Conservation (phyloP, 2,329 filamentous ascomycete species). For the Conoideocrella luteorostrata region DNA sequence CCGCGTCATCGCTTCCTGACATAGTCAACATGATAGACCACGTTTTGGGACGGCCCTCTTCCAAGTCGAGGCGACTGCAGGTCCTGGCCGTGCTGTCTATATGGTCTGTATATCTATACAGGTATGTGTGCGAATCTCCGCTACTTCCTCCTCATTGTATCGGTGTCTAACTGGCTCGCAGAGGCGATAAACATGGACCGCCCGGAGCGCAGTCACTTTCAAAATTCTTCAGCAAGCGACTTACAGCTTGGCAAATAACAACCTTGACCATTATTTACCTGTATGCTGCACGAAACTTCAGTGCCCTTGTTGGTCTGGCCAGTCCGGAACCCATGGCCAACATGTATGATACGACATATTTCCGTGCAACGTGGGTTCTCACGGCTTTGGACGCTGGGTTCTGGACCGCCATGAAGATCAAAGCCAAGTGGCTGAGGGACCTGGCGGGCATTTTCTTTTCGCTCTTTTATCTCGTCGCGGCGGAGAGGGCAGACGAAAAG, state of each 20-base stretch:
- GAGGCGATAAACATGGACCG: slow-evolving; percentile 85
- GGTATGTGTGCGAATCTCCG: slow-evolving; percentile 38
- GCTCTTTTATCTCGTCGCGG: slow-evolving; percentile 83
- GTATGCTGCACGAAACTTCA: slow-evolving; percentile 88
- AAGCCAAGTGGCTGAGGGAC: slow-evolving; percentile 71
- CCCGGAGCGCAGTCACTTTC: slow-evolving; percentile 67
- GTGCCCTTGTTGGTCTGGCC: slow-evolving; percentile 83
- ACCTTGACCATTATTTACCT: slow-evolving; percentile 84
- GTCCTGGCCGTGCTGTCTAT: slow-evolving; percentile 86
- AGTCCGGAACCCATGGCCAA: slow-evolving; percentile 91
- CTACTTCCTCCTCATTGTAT: no score
- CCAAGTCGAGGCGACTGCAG: slow-evolving; percentile 86
- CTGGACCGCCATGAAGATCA: slow-evolving; percentile 96
- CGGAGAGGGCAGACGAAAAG: slow-evolving; percentile 94
- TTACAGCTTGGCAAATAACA: slow-evolving; percentile 87
- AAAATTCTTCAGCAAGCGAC: slow-evolving; percentile 56
- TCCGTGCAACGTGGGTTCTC: slow-evolving; percentile 92
- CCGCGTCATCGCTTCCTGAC: background rate
- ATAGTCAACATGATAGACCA: slow-evolving; percentile 63
- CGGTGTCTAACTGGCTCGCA: no score
- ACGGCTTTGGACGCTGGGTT: slow-evolving; percentile 94
- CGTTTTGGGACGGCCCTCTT: slow-evolving; percentile 82
- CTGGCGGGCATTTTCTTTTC: slow-evolving; percentile 78
- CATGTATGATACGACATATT: slow-evolving; percentile 87
- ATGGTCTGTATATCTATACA: slow-evolving; percentile 79